phyloP scores from a whole-genome alignment of 768 basidiomycete species.

The Peribolospora kevripleyi region DNA sequence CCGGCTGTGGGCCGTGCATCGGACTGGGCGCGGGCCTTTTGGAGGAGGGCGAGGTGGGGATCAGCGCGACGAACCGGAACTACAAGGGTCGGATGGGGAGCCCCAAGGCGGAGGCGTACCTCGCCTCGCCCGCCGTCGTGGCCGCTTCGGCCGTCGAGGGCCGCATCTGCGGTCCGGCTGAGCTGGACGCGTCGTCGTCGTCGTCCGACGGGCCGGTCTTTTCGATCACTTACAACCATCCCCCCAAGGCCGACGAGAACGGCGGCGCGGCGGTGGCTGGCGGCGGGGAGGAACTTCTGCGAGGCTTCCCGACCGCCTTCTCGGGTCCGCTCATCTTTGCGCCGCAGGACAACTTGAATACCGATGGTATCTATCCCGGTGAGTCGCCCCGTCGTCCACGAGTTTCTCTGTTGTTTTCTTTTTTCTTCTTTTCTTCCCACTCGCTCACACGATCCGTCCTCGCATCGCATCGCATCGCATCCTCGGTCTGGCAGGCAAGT shows the following conservation, averaged over 20 bases:
- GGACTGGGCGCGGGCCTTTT: constrained; percentile 78
- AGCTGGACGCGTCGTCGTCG: constrained; percentile 27
- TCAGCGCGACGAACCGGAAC: constrained; percentile 94
- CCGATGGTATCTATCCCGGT: constrained; percentile 80
- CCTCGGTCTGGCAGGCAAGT: constrained; percentile 36
- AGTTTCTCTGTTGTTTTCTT: not conserved
- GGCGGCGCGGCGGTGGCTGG: constrained; percentile 11
- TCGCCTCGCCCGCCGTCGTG: constrained; percentile 88
- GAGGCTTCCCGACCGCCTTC: constrained; percentile 63
- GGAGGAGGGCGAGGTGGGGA: constrained; percentile 83
- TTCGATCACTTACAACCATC: constrained; percentile 13
- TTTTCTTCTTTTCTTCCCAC: not conserved
- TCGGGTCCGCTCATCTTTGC: constrained; percentile 67
- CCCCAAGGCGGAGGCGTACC: constrained; percentile 81
- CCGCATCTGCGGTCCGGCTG: constrained; percentile 60
- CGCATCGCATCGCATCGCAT: not conserved
- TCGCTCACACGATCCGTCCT: not conserved
- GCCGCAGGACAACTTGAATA: constrained; percentile 93
- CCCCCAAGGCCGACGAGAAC: constrained; percentile 14
- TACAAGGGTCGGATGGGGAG: constrained; percentile 98
- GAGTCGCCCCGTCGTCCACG: not conserved
- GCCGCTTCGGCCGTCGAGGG: constrained; percentile 86
- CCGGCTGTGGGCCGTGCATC: constrained; percentile 95
- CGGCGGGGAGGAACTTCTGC: constrained; percentile 38
- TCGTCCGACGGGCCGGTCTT: constrained; percentile 3